Evolutionary conservation across 2,329 filamentous ascomycete genomes (phyloP).

Genomic region (Trichoderma sp.): DNA sequence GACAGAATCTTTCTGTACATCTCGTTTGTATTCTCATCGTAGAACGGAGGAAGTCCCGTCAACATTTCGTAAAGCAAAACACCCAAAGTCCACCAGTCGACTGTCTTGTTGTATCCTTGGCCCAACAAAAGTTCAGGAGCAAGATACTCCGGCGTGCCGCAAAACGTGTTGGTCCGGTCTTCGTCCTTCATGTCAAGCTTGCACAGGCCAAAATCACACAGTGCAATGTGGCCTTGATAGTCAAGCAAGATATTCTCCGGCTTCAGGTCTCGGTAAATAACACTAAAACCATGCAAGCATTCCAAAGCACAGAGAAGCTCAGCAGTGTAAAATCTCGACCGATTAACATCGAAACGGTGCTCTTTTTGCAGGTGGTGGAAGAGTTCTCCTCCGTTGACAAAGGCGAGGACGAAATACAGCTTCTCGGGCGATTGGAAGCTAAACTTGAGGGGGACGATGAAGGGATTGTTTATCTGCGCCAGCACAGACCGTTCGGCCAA

Average conservation of each 20-base stretch:
- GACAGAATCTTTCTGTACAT: slow-evolving; percentile 99
- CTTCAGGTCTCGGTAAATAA: slow-evolving; percentile 79
- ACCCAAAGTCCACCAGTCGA: slow-evolving; percentile 98
- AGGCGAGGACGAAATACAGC: slow-evolving; percentile 93
- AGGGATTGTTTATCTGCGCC: slow-evolving; percentile 99
- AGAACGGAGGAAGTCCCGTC: slow-evolving; percentile 94
- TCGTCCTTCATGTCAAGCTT: slow-evolving; percentile 99
- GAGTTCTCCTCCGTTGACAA: slow-evolving; percentile 95
- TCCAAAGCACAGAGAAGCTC: slow-evolving; percentile 94
- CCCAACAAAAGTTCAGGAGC: slow-evolving; percentile 91
- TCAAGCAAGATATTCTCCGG: slow-evolving; percentile 96
- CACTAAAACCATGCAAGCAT: slow-evolving; percentile 95
- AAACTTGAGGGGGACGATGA: slow-evolving; percentile 98
- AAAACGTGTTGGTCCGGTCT: slow-evolving; percentile 97
- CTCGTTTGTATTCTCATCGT: slow-evolving; percentile 98
- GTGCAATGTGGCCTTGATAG: slow-evolving; percentile 94
- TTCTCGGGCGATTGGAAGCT: slow-evolving; percentile 99
- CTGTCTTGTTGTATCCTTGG: slow-evolving; percentile 95
- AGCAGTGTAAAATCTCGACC: slow-evolving; percentile 94
- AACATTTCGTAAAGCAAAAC: slow-evolving; percentile 98
- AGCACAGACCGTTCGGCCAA: slow-evolving; percentile 96
- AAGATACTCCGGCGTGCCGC: slow-evolving; percentile 94
- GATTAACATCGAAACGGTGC: slow-evolving; percentile 95
- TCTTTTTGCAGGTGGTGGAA: slow-evolving; percentile 98
- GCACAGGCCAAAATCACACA: slow-evolving; percentile 97